These are phyloP conservation scores for Suhomyces tanzawaensis DNA, from an alignment of 805 yeast species.

Conservation along the genomic window DNA sequence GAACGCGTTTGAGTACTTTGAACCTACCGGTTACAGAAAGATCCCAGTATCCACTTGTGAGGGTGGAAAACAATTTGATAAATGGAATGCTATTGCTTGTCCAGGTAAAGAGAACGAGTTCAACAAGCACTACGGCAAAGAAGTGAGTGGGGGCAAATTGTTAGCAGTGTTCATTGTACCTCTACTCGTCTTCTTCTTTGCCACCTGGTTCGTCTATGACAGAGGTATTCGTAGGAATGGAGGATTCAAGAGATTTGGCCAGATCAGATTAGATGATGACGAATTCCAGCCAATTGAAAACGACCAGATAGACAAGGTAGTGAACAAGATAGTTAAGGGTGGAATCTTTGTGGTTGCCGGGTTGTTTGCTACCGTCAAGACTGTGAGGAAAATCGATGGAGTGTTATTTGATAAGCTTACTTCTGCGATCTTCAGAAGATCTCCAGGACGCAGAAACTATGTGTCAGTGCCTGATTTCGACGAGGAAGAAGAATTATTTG, in stretches of 20 bases:
- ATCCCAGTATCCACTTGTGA: slow-evolving; percentile 82
- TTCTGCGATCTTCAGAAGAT: slow-evolving; percentile 31
- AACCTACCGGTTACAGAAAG: slow-evolving; percentile 89
- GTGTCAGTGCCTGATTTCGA: slow-evolving; percentile 41
- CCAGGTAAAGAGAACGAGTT: slow-evolving; percentile 82
- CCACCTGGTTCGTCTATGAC: slow-evolving; percentile 70
- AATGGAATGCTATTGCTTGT: slow-evolving; percentile 66
- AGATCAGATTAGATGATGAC: slow-evolving; percentile 77
- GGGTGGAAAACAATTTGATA: slow-evolving; percentile 74
- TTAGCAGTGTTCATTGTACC: slow-evolving; percentile 58
- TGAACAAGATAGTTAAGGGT: slow-evolving; percentile 56
- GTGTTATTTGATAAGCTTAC: slow-evolving; percentile 31
- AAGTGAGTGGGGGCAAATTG: slow-evolving; percentile 54
- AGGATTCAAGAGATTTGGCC: slow-evolving; percentile 76
- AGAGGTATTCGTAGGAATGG: slow-evolving; percentile 79
- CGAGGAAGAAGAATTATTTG: slow-evolving; percentile 41
- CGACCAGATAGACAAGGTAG: slow-evolving; percentile 55
- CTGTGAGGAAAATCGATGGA: slow-evolving; percentile 32
- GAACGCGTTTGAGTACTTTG: slow-evolving; percentile 66
- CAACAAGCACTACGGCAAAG: slow-evolving; percentile 48
- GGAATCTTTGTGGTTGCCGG: slow-evolving; percentile 51
- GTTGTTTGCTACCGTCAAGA: slow-evolving; percentile 31
- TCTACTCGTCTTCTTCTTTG: slow-evolving; percentile 48
- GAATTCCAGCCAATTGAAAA: slow-evolving; percentile 60
- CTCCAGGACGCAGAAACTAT: slow-evolving; percentile 39